phyloP scores from a whole-genome alignment of 129 eudicot species.

The Ambrosia trifida region DNA sequence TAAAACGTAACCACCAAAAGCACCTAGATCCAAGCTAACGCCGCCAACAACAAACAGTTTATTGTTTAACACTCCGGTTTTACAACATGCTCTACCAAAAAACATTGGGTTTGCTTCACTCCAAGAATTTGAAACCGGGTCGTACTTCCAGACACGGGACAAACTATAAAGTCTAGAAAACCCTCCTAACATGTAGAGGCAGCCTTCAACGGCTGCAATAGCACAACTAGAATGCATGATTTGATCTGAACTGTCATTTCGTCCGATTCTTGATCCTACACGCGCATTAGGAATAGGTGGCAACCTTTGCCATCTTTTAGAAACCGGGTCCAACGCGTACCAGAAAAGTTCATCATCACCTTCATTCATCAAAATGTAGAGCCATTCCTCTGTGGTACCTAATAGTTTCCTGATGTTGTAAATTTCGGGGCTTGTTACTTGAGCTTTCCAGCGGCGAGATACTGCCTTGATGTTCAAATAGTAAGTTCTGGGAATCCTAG shows the following conservation, averaged over 20 bases:
- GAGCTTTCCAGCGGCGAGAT: conserved; percentile 82
- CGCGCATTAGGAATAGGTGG: conserved; percentile 75
- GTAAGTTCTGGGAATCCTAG: conserved; percentile 70
- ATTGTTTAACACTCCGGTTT: conserved; percentile 82
- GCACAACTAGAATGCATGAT: conserved; percentile 95
- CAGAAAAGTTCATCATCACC: conserved; percentile 59
- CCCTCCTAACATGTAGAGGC: conserved; percentile 88
- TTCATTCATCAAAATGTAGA: conserved; percentile 66
- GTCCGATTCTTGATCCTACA: too few species aligned
- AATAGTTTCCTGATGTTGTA: conserved; percentile 71
- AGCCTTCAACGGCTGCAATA: conserved; percentile 77
- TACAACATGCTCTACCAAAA: conserved; percentile 75
- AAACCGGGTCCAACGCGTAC: conserved; percentile 83
- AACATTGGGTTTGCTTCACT: conserved; percentile 76
- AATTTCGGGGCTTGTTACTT: conserved; percentile 59
- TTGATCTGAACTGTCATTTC: too few species aligned
- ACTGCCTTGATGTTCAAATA: conserved; percentile 65
- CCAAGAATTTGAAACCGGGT: conserved; percentile 77
- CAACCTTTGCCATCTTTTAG: conserved; percentile 70
- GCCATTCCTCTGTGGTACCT: conserved; percentile 89
- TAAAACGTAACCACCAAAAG: conserved; percentile 29
- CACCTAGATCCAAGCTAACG: conserved; percentile 66
- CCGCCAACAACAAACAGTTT: conserved; percentile 98
- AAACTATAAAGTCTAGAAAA: conserved; percentile 63
- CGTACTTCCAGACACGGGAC: conserved; percentile 75